These are phyloP conservation scores for Streptanthus diversifolius DNA, from an alignment of 345 rosid species.

Conservation along the genomic window DNA sequence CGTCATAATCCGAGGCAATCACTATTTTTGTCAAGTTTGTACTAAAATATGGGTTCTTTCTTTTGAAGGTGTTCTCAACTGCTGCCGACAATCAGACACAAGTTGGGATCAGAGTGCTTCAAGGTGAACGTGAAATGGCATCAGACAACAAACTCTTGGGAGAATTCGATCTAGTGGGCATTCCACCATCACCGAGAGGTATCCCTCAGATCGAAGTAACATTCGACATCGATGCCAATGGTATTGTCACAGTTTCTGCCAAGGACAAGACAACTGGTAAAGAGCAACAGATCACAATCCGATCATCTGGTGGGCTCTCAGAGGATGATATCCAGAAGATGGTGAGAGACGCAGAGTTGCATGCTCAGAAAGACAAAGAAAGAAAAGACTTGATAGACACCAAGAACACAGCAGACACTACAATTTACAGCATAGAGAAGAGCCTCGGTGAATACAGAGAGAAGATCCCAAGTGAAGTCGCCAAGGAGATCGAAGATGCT, in stretches of 20 bases:
- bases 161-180: constrained; percentile 80
- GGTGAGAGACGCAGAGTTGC: constrained; percentile 83
- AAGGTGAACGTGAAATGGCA: constrained; percentile 94
- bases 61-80: constrained; percentile 74
- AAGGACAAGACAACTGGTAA: constrained; percentile 78
- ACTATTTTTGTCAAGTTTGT: not conserved
- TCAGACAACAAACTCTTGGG: constrained; percentile 77
- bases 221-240: constrained; percentile 92
- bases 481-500: constrained; percentile 71
- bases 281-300: constrained; percentile 84
- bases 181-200: constrained; percentile 86
- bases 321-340: constrained; percentile 83
- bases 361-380: constrained; percentile 71
- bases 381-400: constrained; percentile 68
- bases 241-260: constrained; percentile 86
- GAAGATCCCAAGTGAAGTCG: constrained; percentile 67
- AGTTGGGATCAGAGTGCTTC: constrained; percentile 83
- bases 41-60: not conserved
- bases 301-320: constrained; percentile 84
- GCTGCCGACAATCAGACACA: constrained; percentile 90
- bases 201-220: constrained; percentile 86
- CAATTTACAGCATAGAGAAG: constrained; percentile 84
- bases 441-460: constrained; percentile 76
- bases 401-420: constrained; percentile 71
- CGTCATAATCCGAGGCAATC: not conserved